phyloP scores from a whole-genome alignment of 768 basidiomycete genomes.

The Pholiota molesta region DNA sequence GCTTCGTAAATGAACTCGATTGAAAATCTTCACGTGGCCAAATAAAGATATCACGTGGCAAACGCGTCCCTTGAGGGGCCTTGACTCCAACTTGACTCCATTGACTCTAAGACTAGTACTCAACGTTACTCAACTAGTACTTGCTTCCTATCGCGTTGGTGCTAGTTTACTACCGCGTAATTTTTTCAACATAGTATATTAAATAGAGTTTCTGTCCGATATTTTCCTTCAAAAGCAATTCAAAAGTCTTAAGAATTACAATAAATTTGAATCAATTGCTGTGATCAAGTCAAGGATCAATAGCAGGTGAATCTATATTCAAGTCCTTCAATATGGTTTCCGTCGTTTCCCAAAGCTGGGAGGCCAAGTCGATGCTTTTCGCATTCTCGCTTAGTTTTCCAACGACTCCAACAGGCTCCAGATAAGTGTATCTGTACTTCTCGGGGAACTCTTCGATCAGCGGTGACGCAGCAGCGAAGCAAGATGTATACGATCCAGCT shows the following conservation, averaged over 20 bases:
- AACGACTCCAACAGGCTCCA: slow-evolving; percentile 38
- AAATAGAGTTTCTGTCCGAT: too few species aligned
- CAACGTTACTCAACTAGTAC: too few species aligned
- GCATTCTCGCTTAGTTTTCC: slow-evolving; percentile 34
- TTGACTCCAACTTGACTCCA: too few species aligned
- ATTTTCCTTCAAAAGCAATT: too few species aligned
- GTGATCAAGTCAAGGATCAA: neutral
- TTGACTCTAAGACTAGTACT: too few species aligned
- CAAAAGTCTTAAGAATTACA: neutral
- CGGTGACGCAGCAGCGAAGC: slow-evolving; percentile 44
- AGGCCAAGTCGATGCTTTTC: slow-evolving; percentile 34
- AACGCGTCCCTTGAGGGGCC: too few species aligned
- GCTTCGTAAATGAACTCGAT: too few species aligned
- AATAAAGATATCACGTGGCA: neutral
- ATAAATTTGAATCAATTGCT: too few species aligned
- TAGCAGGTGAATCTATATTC: neutral
- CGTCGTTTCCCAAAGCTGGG: slow-evolving; percentile 42
- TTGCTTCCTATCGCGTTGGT: too few species aligned
- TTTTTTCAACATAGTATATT: too few species aligned
- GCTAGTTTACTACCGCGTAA: too few species aligned
- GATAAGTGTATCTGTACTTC: slow-evolving; percentile 40
- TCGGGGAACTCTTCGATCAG: slow-evolving; percentile 32
- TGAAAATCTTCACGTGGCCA: neutral
- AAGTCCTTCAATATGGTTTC: slow-evolving; percentile 21
- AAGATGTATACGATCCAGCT: slow-evolving; percentile 37